Conservation (phyloP, 441 rosid genomes). For the Pelargonium cotyledonis region DNA sequence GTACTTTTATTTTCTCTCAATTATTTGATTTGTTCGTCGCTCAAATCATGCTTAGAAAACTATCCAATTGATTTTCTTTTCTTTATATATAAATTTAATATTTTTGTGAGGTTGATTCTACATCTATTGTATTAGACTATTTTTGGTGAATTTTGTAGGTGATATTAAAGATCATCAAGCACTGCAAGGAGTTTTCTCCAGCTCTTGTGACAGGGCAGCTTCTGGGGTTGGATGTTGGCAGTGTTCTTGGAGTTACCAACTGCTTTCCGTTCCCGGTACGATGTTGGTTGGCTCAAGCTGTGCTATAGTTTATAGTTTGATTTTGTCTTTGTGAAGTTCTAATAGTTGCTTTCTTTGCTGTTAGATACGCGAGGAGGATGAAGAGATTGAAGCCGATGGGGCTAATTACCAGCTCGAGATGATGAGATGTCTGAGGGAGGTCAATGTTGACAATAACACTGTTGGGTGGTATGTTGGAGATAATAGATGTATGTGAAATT, state of each 20-base stretch:
- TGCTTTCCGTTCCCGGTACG: constrained; percentile 94
- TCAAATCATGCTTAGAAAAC: not conserved
- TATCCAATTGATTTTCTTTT: not conserved
- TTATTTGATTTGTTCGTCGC: not conserved
- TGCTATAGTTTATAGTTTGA: not conserved
- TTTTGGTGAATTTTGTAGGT: constrained; percentile 34
- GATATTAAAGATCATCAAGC: constrained; percentile 83
- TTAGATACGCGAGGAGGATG: constrained; percentile 81
- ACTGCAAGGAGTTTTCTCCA: constrained; percentile 92
- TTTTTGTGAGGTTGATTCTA: not conserved
- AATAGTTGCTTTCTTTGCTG: not conserved
- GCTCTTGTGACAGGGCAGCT: constrained; percentile 90
- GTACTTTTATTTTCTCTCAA: constrained; percentile 25
- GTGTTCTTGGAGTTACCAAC: constrained; percentile 92
- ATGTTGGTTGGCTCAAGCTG: not conserved
- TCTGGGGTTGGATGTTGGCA: constrained; percentile 94
- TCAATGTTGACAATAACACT: constrained; percentile 94
- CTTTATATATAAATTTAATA: not conserved
- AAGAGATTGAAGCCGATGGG: constrained; percentile 95
- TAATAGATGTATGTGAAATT: not conserved
- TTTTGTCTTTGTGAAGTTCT: not conserved
- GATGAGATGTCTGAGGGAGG: constrained; percentile 98
- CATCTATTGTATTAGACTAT: not conserved
- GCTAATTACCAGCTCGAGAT: constrained; percentile 98
- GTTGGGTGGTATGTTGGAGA: constrained; percentile 66